These are phyloP conservation scores for Conticribra weissflogii DNA, from an alignment of 108 stramenopile genomes.

Conservation along the genomic window DNA sequence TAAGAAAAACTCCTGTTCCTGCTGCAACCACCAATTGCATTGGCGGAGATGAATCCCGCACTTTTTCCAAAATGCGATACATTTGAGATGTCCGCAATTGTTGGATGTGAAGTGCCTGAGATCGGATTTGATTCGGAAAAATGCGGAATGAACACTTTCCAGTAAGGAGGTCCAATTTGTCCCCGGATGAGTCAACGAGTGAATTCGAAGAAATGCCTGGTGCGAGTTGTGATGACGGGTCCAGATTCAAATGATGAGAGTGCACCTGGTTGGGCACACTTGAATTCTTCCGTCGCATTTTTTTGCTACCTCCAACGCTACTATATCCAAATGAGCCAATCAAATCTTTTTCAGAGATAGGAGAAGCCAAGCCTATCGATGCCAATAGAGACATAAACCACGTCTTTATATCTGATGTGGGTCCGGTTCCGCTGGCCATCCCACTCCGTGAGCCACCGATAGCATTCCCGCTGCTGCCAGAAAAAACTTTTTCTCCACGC, in stretches of 20 bases:
- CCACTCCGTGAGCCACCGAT: constrained; percentile 1
- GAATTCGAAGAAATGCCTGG: not conserved
- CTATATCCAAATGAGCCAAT: constrained; percentile 3
- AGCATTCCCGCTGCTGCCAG: constrained; percentile 14
- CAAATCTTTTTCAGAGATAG: constrained; percentile 7
- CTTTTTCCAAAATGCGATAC: constrained; percentile 39
- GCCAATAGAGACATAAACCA: constrained; percentile 36
- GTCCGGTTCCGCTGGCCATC: not conserved
- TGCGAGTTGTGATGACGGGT: constrained; percentile 8
- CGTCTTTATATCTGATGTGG: not conserved
- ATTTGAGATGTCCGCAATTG: constrained; percentile 48
- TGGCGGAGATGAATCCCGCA: constrained; percentile 37
- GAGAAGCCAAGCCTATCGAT: constrained; percentile 12
- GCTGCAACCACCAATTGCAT: constrained; percentile 40
- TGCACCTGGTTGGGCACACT: not conserved
- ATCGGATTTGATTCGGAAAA: constrained; percentile 35
- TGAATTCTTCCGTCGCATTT: constrained; percentile 17
- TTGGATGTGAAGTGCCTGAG: constrained; percentile 35
- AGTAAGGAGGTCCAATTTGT: constrained; percentile 4
- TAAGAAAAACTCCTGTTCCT: constrained; percentile 3
- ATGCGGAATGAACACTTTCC: constrained; percentile 29
- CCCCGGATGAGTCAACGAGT: constrained; percentile 3
- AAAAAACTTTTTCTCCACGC: constrained; percentile 27
- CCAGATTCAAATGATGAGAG: constrained; percentile 9
- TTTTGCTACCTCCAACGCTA: constrained; percentile 16